Base-by-base conservation (phyloP, 805 yeast species). In the Torulaspora quercuum region DNA sequence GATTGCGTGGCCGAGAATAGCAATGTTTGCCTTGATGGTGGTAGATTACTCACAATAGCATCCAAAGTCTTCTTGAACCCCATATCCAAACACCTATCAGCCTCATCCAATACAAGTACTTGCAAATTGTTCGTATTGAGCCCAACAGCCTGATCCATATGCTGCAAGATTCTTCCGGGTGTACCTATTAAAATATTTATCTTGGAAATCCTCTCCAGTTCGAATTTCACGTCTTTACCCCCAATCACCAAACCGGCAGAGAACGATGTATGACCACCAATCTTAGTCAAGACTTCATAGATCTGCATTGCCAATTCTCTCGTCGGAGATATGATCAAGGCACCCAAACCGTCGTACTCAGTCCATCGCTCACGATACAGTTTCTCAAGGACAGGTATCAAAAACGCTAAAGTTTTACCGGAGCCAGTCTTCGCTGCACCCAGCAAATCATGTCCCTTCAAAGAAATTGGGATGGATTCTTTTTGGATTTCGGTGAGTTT, bases 191-290 rank as follows among this genome's bases (percentile, higher is more conserved):
- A 67, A 28, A 88, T 83, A 59, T 88, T 89, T 63, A 88, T 80
- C 48, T 74, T 73, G 0, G 81, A 73, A 6, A 88, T 75, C 56
- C 97, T 74, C 35, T 85, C 95, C 44, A 76, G 75, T 59, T 88
- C 97, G 49, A 72, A 83, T 42, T 76, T 74, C 19, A 83, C 82
- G 55, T 87, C 95, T 56, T 89, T 87, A 24, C 97, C 97, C 33
- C 97, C 97, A 52, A 89, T 88, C 7, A 89, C 90, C 42, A 88
- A 67, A 41, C 95, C 96, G 1, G 95, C 95, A 5, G 94, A 82
- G 42, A 88, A 80, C 3, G 78, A 65, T 48, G 80, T 80, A 48
- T 75, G 69, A 29, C 78, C 75, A 14, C 96, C 97, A 35, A 88
- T 79, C 49, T 80, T 82, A n/a, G 80, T 68, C 42, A 88, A 63